Evolutionary conservation across 2,329 filamentous ascomycete species (phyloP).

Genomic region (Parastagonospora avenae): DNA sequence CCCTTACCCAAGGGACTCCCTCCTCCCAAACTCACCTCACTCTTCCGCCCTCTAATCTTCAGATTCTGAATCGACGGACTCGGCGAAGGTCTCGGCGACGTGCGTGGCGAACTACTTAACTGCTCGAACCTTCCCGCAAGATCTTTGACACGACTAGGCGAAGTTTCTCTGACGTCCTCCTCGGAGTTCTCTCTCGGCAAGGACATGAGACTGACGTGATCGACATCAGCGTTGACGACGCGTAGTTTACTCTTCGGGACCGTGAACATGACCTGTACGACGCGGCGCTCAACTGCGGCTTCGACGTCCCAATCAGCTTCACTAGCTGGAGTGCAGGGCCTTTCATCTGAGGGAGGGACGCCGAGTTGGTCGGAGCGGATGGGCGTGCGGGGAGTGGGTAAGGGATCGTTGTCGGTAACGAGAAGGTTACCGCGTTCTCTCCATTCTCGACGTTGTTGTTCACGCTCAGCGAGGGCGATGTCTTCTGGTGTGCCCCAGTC

Average conservation of each 20-base stretch:
- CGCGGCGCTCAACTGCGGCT: slow-evolving; percentile 51
- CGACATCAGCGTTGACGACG: slow-evolving; percentile 73
- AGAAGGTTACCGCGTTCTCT: slow-evolving; percentile 36
- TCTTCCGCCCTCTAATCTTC: slow-evolving; percentile 29
- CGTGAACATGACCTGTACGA: slow-evolving; percentile 78
- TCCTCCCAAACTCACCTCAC: slow-evolving; percentile 15
- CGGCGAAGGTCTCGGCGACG: slow-evolving; percentile 22
- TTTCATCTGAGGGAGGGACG: slow-evolving; percentile 12
- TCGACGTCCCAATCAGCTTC: slow-evolving; percentile 59
- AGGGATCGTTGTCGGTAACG: slow-evolving; percentile 28
- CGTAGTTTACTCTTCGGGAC: slow-evolving; percentile 84
- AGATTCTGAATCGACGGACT: slow-evolving; percentile 29
- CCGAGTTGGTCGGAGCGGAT: slow-evolving; percentile 32
- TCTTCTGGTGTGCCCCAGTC: slow-evolving; percentile 45
- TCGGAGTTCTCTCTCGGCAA: slow-evolving; percentile 23
- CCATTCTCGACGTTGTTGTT: slow-evolving; percentile 38
- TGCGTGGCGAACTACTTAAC: slow-evolving; percentile 14
- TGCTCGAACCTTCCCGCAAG: slow-evolving; percentile 39
- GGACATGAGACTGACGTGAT: slow-evolving; percentile 34
- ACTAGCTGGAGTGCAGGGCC: slow-evolving; percentile 38
- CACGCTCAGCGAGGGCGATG: slow-evolving; percentile 34
- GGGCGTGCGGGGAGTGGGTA: slow-evolving; percentile 35
- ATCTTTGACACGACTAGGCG: slow-evolving; percentile 34
- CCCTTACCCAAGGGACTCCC: slow-evolving; percentile 5
- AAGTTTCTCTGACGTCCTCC: slow-evolving; percentile 9